A percentile compares a stretch with the other conserved stretches of the same genome.
Evolutionary conservation across 768 basidiomycete genomes (phyloP).

Genomic region (Hypholoma sublateritium): DNA sequence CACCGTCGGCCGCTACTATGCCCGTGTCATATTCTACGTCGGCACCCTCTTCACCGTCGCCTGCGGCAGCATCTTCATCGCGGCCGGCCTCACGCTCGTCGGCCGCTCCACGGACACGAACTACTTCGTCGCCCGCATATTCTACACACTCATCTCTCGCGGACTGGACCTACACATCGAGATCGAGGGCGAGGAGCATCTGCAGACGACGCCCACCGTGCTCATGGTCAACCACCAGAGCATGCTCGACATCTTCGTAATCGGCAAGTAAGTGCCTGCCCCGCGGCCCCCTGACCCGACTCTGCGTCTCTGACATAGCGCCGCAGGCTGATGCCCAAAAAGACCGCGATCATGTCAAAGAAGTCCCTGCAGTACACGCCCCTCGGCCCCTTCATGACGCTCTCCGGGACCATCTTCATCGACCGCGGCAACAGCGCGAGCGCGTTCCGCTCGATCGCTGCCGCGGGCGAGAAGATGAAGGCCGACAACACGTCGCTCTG

Average conservation of each 20-base stretch:
- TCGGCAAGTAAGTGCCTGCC: constrained; percentile 63
- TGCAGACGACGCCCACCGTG: constrained; percentile 70
- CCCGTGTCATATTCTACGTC: constrained; percentile 70
- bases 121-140: constrained; percentile 77
- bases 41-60: constrained; percentile 70
- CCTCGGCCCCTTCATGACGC: constrained; percentile 87
- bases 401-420: constrained; percentile 90
- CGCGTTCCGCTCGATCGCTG: constrained; percentile 74
- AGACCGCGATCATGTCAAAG: constrained; percentile 90
- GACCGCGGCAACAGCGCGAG: constrained; percentile 78
- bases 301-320: constrained; percentile 9
- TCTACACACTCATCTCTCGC: constrained; percentile 69
- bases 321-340: constrained; percentile 75
- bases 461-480: constrained; percentile 82
- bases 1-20: constrained; percentile 66
- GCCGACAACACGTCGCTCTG: constrained; percentile 69
- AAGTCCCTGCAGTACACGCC: constrained; percentile 84
- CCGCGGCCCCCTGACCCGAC: neutral
- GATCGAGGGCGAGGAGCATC: constrained; percentile 85
- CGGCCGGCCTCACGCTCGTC: constrained; percentile 61
- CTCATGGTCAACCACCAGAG: constrained; percentile 92
- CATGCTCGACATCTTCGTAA: constrained; percentile 82
- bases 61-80: constrained; percentile 68
- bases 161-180: constrained; percentile 67
- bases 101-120: constrained; percentile 81